phyloP scores from a whole-genome alignment of 139 green algal species.

The Diplosphaera chodatii region DNA sequence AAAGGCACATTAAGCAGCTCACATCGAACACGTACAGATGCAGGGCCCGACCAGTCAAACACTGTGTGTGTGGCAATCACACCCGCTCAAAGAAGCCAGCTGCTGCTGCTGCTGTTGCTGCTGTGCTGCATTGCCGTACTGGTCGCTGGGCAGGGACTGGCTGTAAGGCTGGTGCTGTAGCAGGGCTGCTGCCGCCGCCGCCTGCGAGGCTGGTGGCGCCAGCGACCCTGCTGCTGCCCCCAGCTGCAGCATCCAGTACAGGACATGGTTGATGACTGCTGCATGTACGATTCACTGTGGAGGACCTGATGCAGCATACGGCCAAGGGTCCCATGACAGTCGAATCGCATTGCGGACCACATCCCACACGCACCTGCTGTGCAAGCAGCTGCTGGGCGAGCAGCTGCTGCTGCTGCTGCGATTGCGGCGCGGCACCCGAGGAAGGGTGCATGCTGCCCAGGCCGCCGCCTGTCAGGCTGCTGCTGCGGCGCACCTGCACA shows the following conservation, averaged over 20 bases:
- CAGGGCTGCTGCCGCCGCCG: neutral
- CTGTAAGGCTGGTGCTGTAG: conserved; percentile 13
- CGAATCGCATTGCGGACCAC: too few relatives aligned
- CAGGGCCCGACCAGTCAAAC: too few relatives aligned
- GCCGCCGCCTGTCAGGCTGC: conserved; percentile 12
- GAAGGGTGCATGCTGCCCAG: neutral
- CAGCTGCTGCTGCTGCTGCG: neutral
- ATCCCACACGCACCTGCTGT: neutral
- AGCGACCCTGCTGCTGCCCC: too few relatives aligned
- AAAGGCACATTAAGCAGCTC: too few relatives aligned
- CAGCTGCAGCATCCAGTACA: too few relatives aligned
- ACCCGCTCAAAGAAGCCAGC: neutral
- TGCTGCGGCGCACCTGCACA: conserved; percentile 12
- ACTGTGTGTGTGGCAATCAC: too few relatives aligned
- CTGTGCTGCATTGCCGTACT: conserved; percentile 7
- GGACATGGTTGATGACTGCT: too few relatives aligned
- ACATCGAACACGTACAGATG: too few relatives aligned
- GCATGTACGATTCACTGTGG: too few relatives aligned
- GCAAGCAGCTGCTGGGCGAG: conserved; percentile 8
- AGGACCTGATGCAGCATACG: too few relatives aligned
- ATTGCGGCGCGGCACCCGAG: neutral
- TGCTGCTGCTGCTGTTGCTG: conserved; percentile 2
- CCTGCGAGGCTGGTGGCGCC: neutral
- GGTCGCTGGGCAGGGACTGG: neutral
- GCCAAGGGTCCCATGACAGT: too few relatives aligned